Conservation (phyloP, 148 eudicot genomes). For the Tetragonia tetragonoides region DNA sequence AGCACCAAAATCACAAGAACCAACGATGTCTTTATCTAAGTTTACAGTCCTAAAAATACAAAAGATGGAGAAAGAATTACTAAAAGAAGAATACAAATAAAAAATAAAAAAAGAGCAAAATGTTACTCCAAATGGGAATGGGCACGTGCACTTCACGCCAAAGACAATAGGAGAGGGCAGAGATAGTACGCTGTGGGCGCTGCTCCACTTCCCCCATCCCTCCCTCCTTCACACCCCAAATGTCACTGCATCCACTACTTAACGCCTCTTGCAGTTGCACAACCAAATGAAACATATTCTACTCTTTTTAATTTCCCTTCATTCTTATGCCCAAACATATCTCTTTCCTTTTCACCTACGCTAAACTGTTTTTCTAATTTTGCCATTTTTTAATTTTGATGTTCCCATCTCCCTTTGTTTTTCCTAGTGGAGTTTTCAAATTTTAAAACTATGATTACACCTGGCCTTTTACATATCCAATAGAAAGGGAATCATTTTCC, state of each 20-base stretch:
- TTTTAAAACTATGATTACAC: too few species aligned
- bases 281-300: not conserved
- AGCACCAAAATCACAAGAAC: slow-evolving; percentile 7
- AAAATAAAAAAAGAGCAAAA: not conserved
- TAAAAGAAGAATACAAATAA: not conserved
- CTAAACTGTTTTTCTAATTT: too few species aligned
- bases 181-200: not conserved
- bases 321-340: slow-evolving; percentile 23
- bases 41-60: slow-evolving; percentile 10
- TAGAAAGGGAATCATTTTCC: too few species aligned
- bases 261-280: too few species aligned
- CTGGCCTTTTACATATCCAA: too few species aligned
- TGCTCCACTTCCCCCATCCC: slow-evolving; percentile 14
- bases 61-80: not conserved
- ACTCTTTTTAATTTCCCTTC: not conserved
- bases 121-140: not conserved
- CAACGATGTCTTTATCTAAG: slow-evolving; percentile 19
- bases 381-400: not conserved
- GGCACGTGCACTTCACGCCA: not conserved
- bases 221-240: slow-evolving; percentile 13
- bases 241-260: not conserved
- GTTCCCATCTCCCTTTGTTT: too few species aligned
- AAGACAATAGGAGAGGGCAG: slow-evolving; percentile 18
- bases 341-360: not conserved
- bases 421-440: too few species aligned